These are phyloP conservation scores for Typha latifolia DNA, from an alignment of 176 grass and related monocot genomes.

Conservation along the genomic window DNA sequence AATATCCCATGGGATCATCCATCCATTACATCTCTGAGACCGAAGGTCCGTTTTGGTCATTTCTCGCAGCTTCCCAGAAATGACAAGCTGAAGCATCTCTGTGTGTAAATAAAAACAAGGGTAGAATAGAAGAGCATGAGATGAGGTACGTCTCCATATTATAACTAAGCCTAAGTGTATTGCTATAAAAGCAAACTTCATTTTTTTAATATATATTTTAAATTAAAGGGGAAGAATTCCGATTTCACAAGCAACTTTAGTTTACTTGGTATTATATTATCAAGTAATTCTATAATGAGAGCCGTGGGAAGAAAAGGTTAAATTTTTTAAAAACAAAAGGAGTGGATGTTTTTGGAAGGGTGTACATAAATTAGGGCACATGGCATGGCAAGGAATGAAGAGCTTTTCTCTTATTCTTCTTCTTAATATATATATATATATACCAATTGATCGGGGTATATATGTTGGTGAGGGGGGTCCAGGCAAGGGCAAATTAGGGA, in stretches of 20 bases:
- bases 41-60: constrained; percentile 13
- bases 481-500: background rate
- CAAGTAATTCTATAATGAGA: too few species aligned
- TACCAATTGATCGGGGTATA: too few species aligned
- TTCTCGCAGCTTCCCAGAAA: constrained; percentile 28
- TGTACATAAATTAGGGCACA: too few species aligned
- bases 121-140: constrained; percentile 10
- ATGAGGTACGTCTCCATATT: background rate
- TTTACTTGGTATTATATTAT: too few species aligned
- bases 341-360: too few species aligned
- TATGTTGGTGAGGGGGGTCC: too few species aligned
- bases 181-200: constrained; percentile 17
- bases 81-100: constrained; percentile 18
- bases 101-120: background rate
- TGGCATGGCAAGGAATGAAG: too few species aligned
- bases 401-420: too few species aligned
- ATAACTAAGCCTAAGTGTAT: constrained; percentile 17
- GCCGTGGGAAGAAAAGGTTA: too few species aligned
- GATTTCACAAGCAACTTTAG: constrained; percentile 17
- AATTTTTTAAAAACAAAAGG: too few species aligned
- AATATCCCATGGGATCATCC: constrained; percentile 11
- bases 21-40: background rate
- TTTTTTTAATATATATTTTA: too few species aligned
- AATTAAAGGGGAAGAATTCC: constrained; percentile 18
- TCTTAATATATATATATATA: too few species aligned